Base-by-base conservation (phyloP, 805 yeast species). In the Starmerella vaccinii region DNA sequence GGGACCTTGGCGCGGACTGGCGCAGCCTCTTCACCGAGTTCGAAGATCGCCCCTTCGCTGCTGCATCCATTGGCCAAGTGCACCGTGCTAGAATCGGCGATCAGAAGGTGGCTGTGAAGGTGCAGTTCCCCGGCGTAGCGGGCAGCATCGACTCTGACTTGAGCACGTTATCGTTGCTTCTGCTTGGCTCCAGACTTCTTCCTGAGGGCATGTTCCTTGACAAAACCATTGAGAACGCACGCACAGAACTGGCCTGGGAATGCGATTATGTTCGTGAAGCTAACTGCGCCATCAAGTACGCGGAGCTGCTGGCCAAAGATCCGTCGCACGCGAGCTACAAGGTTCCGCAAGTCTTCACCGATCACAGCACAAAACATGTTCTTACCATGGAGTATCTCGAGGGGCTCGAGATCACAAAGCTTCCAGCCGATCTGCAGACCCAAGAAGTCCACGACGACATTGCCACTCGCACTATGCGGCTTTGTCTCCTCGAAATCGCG, bases 21-120 rank as follows among this genome's bases (percentile, higher is more conserved):
- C 75, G 84, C 55, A 63, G 69, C 4, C 73, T 80, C 33, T 92
- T 86, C 63, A 68, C 81, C 10, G 69, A 77, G 1, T 92, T 92
- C 65, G 86, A 87, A 50, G 92, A 85, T 57, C 73, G 82, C 21
- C 98, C 98, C 5, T 78, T 92, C 50, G 97, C 97, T 0, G 97
- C 98, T 2, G 95, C 98, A 0, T 87, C 96, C 5, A 92, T 92
- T 57, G 97, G 97, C 2, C 97, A 92, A 67, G 97, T 92, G 6
- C 98, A 92, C 66, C 75, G 72, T 33, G 98, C 95, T 1, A 78
- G 76, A 19, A 57, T 70, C 26, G 49, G 44, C 3, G 38, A 49
- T 19, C 53, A 62, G 23, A 77, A 78, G 34, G 96, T 89, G 19
- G 98, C 95, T 10, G 95, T 90, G 10, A 92, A 92, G 64, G 89